Conservation (phyloP, 805 yeast genomes). For the Maudiozyma turicensis region DNA sequence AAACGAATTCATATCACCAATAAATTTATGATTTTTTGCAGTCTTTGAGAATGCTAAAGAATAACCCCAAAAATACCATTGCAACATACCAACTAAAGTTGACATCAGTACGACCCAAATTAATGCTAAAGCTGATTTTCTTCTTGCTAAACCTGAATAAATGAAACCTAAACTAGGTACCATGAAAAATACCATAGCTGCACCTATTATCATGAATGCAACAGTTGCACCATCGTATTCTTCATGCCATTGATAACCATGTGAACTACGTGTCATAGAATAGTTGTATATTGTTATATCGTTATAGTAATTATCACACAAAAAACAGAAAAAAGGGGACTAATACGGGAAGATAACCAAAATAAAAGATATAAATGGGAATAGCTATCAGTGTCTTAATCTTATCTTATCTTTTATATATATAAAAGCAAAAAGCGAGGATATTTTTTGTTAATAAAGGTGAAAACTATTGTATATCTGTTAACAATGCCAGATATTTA, state of each 20-base stretch:
- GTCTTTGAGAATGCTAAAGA: constrained; percentile 78
- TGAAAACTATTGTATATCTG: too few species aligned
- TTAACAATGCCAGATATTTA: too few species aligned
- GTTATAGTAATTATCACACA: too few species aligned
- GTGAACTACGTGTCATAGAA: constrained; percentile 3
- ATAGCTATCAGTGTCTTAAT: background rate
- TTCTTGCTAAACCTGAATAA: constrained; percentile 82
- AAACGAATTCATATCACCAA: constrained; percentile 76
- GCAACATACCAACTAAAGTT: constrained; percentile 64
- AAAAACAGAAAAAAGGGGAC: too few species aligned
- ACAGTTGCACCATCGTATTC: constrained; percentile 39
- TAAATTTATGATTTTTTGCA: constrained; percentile 65
- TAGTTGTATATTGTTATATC: background rate
- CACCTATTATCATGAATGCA: constrained; percentile 46
- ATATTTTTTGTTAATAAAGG: too few species aligned
- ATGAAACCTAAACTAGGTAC: constrained; percentile 90
- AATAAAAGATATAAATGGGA: too few species aligned
- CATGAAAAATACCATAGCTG: constrained; percentile 78
- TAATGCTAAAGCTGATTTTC: constrained; percentile 82
- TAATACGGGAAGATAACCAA: too few species aligned
- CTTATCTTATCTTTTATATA: background rate
- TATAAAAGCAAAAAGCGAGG: too few species aligned
- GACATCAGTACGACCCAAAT: constrained; percentile 73
- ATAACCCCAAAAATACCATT: constrained; percentile 99
- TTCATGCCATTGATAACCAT: constrained; percentile 23